A percentile compares a stretch with the other conserved stretches of the same genome.
phyloP scores from a whole-genome alignment of 768 basidiomycete species.

The Boletus subcaerulescens region DNA sequence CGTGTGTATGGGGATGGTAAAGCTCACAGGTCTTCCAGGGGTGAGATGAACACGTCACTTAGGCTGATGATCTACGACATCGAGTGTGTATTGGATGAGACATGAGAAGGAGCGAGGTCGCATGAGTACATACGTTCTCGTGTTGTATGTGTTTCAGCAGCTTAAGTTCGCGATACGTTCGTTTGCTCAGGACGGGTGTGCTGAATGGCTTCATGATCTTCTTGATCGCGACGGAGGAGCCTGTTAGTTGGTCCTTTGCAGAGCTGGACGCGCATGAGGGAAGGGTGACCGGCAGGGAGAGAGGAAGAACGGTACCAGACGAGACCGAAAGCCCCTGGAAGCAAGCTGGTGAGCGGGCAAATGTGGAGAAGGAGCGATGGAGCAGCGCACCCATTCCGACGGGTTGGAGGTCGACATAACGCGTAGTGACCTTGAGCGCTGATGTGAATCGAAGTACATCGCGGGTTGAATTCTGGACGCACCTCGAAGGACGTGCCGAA shows the following conservation, averaged over 20 bases:
- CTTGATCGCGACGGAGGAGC: conserved; percentile 95
- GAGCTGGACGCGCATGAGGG: conserved; percentile 51
- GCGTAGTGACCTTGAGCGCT: conserved; percentile 78
- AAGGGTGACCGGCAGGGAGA: neutral
- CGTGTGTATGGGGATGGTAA: neutral
- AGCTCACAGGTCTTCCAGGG: conserved; percentile 93
- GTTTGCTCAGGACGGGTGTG: conserved; percentile 95
- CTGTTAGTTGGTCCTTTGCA: conserved; percentile 92
- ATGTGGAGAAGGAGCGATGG: conserved; percentile 5
- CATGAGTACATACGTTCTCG: conserved; percentile 72
- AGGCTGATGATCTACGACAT: conserved; percentile 87
- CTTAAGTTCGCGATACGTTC: conserved; percentile 97
- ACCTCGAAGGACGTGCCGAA: conserved; percentile 98
- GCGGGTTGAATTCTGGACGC: conserved; percentile 13
- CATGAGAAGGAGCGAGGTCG: neutral
- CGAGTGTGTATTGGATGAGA: conserved; percentile 2
- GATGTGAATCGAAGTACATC: conserved; percentile 20
- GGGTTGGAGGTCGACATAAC: conserved; percentile 98
- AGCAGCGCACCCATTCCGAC: conserved; percentile 90
- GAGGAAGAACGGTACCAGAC: conserved; percentile 66
- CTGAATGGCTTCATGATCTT: conserved; percentile 99
- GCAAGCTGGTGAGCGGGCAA: conserved; percentile 17
- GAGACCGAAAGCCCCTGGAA: conserved; percentile 86
- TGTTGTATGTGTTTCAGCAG: conserved; percentile 98
- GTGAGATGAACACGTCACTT: conserved; percentile 98